phyloP scores from a whole-genome alignment of 331 rosid genomes.

The Pyracantha coccinea region DNA sequence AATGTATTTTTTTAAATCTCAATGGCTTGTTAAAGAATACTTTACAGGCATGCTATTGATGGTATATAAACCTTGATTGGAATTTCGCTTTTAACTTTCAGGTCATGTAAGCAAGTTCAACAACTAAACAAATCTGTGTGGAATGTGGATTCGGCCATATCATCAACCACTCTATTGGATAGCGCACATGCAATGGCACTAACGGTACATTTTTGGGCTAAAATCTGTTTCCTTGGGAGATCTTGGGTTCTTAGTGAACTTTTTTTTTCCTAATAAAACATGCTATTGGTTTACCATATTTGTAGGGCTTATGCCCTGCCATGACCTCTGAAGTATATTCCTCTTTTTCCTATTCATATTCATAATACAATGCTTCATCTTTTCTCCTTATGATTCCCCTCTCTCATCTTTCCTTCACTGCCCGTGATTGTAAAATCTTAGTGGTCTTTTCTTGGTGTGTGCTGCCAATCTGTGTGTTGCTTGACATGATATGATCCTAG shows the following conservation, averaged over 20 bases:
- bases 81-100: conserved; percentile 23
- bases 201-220: conserved; percentile 36
- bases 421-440: not conserved
- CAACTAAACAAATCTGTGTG: conserved; percentile 85
- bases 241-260: not conserved
- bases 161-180: conserved; percentile 73
- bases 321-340: not conserved
- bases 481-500: too few relatives aligned
- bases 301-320: not conserved
- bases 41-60: not conserved
- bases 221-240: conserved; percentile 1
- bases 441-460: too few relatives aligned
- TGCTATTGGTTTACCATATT: not conserved
- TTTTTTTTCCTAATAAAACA: not conserved
- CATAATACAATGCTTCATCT: not conserved
- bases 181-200: conserved; percentile 56
- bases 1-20: not conserved
- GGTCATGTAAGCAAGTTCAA: conserved; percentile 84
- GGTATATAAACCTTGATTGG: not conserved
- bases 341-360: not conserved
- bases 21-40: not conserved
- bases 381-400: not conserved
- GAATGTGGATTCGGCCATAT: conserved; percentile 71
- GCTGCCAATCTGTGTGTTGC: too few relatives aligned
- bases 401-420: not conserved